Percentiles rank a stretch among this genome's conserved stretches.
These are phyloP conservation scores for Pochonia chlamydosporia DNA, from an alignment of 2,329 filamentous ascomycete species.

Conservation along the genomic window DNA sequence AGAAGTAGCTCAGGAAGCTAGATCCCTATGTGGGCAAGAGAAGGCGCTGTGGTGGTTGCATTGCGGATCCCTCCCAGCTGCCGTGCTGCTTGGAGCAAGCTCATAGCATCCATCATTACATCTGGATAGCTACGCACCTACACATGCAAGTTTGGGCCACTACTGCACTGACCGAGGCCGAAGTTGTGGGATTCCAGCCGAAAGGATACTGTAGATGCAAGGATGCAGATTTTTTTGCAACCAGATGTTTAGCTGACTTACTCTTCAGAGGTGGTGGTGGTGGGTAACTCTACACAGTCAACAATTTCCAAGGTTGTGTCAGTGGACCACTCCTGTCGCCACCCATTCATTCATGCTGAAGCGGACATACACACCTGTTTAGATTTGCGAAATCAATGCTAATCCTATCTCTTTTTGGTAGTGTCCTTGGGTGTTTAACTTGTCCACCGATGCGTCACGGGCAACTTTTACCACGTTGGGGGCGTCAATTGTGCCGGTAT, in stretches of 20 bases:
- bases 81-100: not conserved
- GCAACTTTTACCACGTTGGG: no score
- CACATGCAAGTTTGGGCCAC: not conserved
- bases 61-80: not conserved
- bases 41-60: not conserved
- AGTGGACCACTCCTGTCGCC: no score
- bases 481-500: no score
- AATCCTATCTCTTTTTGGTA: no score
- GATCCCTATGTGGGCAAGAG: constrained; percentile 1
- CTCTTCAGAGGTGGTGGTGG: no score
- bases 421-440: no score
- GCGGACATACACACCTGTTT: no score
- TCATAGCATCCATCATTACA: not conserved
- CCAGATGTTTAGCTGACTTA: not conserved
- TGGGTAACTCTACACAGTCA: no score
- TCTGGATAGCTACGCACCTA: not conserved
- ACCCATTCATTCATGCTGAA: no score
- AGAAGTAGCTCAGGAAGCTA: not conserved
- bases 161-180: no score
- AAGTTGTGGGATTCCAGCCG: not conserved
- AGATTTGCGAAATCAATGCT: not conserved
- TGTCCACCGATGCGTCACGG: no score
- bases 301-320: no score
- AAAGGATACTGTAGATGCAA: not conserved
- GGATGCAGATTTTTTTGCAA: not conserved